Evolutionary conservation across 2,329 filamentous ascomycete species (phyloP), one percentile per base, ranked within the genome.

Genomic region (Boeremia lycopersici): DNA sequence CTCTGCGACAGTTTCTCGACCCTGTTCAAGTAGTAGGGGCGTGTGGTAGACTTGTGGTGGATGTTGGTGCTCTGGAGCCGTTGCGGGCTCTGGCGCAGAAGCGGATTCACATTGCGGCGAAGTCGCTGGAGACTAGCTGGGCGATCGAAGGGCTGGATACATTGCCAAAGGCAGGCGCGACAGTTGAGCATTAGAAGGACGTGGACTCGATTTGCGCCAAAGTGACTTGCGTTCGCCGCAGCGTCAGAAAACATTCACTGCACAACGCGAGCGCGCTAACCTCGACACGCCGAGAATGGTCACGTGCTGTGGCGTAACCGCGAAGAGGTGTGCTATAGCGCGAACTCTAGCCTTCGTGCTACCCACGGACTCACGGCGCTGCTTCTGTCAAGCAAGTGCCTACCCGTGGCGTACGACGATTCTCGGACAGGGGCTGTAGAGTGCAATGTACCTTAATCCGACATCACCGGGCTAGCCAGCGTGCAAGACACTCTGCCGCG

Each of bases 111-210:
- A 66, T 67, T 50, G 50, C 55, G 60, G 53, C 64, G 62, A 44
- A 70, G 56, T 28, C 59, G 59, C 33, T 61, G 62, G 19, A 61
- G 45, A 31, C 59, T 44, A 29, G 64, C 39, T 15, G 65, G 57
- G 31, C 65, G 58, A 57, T 78, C 69, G 55, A 80, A 69, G 42
- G 77, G 74, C 40, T 76, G 75, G 44, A 78, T 69, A 60, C 71
- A 74, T 70, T 76, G 77, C 66, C 73, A 68, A 44, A 77, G 70
- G 66, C 77, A 79, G 59, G 74, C 72, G 57, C 72, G 74, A 60
- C 78, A 80, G 45, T 75, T 76, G 55, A 79, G 71, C 79, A 81
- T 81, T 47, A 62, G 54, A 48, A 56, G 52, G 54, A 57, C 45
- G 59, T 47, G 53, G 39, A 26, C 39, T 52, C 15, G 59, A 54